Base-by-base conservation (phyloP, 768 basidiomycete species). In the Crassisporium funariophilum region DNA sequence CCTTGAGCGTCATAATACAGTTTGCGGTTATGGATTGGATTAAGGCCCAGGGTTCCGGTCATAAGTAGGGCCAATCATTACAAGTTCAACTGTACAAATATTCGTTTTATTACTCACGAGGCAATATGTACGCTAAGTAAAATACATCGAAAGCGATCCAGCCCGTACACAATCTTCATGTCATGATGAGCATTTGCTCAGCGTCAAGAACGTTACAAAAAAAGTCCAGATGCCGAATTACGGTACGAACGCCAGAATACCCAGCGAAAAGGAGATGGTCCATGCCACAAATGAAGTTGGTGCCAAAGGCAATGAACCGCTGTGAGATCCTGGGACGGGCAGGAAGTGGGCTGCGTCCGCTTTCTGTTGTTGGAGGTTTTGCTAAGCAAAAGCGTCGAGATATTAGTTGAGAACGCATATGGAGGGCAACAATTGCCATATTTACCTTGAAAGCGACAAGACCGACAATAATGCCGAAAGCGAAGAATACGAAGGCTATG, bases 361-460 rank as follows among this genome's bases (percentile, higher is more conserved):
- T 39, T 73, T 64, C 54, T 88, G 85, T 54, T 81, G 63, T n/a
- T 70, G 72, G 0, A 78, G 69, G 2, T 82, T 78, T 74, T 88
- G 64, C 87, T 88, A 49, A 13, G n/a, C n/a, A 10, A 27, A 4
- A 8, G 13, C 24, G 17, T 6, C 23, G 22, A 17, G 35, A 44
- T 19, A 34, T 21, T 1, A 37, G 36, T 46, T 19, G 48, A 42
- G 3, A 33, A 12, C 10, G 12, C 10, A 16, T 16, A 35, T 33
- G 15, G 21, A 25, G 15, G 33, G 27, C 15, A 6, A 47, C 10
- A n/a, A 25, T 29, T 43, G 17, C 27, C n/a, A 39, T n/a, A 54
- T 64, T 3, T 54, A 88, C 89, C 76, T 93, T 94, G 77, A 93
- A 94, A 1, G 79, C 82, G 19, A 79, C 83, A 2, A 93, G 61